Base-by-base conservation (phyloP, 2,329 filamentous ascomycete species). In the Plectosphaerella plurivora region DNA sequence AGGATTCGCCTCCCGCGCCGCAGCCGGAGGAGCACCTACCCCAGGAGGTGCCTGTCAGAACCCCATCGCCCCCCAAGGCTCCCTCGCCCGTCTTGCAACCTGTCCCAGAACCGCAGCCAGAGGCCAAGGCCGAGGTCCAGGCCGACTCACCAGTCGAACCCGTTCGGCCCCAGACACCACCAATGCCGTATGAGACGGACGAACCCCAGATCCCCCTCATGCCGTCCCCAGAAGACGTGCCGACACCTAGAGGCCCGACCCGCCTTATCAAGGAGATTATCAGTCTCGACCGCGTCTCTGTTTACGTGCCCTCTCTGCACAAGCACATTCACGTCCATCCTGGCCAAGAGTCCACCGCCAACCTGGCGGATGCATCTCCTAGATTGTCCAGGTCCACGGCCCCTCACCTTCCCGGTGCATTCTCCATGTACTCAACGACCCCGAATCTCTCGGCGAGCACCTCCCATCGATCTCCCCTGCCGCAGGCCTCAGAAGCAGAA, bases 401-500 rank as follows among this genome's bases (percentile, higher is more conserved):
- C n/a, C 74, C 76, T 0, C 73, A 83, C 59, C 63, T 85, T 3
- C 83, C 83, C 2, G 84, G 83, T 1, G 76, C 83, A 3, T 87
- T 87, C 62, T 87, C 83, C 0, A 68, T 81, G 2, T 66, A 77
- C 48, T 55, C 56, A 12, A 55, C 55, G 8, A 52, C 56, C 18
- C 41, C 54, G 9, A 45, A 25, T 2, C 25, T 50, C 39, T 54
- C 47, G n/a, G 39, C 55, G 7, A 53, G 53, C 39, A 28, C 35
- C 11, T 41, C 47, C 12, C 53, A 52, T 10, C 44, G 24, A 16
- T 47, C 51, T 3, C 44, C 42, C 7, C 22, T 44, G 6, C 41
- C 20, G 42, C 55, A 37, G 33, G 42, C 37, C 55, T 33, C 28
- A 10, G 4, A 9, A 8, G 55, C 44, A 15, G 55, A 59, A 28